phyloP scores from a whole-genome alignment of 805 yeast species.

The Metschnikowia sp. region DNA sequence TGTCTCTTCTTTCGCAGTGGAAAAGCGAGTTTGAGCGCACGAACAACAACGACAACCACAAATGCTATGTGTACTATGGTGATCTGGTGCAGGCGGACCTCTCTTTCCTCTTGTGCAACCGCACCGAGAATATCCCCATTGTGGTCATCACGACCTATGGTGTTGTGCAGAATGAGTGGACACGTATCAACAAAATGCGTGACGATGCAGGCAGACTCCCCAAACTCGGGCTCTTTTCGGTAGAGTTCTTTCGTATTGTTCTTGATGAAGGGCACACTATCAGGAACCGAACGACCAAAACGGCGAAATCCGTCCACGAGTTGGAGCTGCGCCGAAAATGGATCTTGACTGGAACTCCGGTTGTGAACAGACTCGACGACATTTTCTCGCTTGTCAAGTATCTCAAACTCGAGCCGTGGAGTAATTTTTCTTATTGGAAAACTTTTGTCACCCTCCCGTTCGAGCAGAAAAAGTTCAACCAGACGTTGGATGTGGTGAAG shows the following conservation, averaged over 20 bases:
- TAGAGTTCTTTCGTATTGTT: constrained; percentile 70
- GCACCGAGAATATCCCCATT: constrained; percentile 50
- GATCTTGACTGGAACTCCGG: constrained; percentile 92
- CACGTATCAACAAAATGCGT: constrained; percentile 36
- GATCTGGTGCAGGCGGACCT: constrained; percentile 53
- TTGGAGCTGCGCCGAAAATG: constrained; percentile 67
- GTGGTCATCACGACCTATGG: constrained; percentile 86
- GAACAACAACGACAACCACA: constrained; percentile 40
- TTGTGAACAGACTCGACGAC: constrained; percentile 84
- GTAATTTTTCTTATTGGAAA: constrained; percentile 80
- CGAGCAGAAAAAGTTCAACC: constrained; percentile 64
- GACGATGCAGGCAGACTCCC: constrained; percentile 27
- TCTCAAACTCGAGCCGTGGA: constrained; percentile 85
- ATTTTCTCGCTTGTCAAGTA: constrained; percentile 73
- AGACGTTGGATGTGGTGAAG: constrained; percentile 81
- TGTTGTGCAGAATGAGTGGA: constrained; percentile 74
- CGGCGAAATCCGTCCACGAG: constrained; percentile 73
- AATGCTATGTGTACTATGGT: constrained; percentile 74
- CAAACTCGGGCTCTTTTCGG: constrained; percentile 59
- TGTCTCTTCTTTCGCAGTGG: constrained; percentile 92
- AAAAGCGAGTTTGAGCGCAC: constrained; percentile 69
- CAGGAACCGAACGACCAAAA: constrained; percentile 71
- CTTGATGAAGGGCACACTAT: constrained; percentile 91
- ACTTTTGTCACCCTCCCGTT: constrained; percentile 81
- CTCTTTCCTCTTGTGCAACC: constrained; percentile 38